phyloP scores from a whole-genome alignment of 768 basidiomycete genomes.

The Naganishia friedmannii region DNA sequence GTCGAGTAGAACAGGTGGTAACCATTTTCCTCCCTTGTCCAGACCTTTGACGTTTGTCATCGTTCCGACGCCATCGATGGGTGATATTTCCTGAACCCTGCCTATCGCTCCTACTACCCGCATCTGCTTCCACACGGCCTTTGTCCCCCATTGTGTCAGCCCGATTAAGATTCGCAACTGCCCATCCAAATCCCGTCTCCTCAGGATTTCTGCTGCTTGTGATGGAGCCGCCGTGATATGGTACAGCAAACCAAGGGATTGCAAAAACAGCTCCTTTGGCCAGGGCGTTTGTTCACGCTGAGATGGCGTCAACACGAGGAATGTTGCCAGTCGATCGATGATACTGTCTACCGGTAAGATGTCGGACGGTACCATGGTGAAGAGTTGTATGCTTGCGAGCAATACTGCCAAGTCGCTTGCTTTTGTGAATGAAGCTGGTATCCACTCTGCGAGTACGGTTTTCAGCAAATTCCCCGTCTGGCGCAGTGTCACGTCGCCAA shows the following conservation, averaged over 20 bases:
- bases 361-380: constrained; percentile 35
- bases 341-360: constrained; percentile 34
- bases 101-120: constrained; percentile 12
- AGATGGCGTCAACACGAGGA: constrained; percentile 39
- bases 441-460: constrained; percentile 21
- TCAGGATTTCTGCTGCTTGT: constrained; percentile 64
- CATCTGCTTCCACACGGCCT: constrained; percentile 16
- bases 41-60: constrained; percentile 22
- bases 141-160: constrained; percentile 18
- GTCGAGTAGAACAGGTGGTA: constrained; percentile 15
- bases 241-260: constrained; percentile 66
- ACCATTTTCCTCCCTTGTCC: constrained; percentile 18
- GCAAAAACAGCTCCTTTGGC: constrained; percentile 56
- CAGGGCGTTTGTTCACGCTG: constrained; percentile 49
- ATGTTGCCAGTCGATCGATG: constrained; percentile 39
- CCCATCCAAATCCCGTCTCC: constrained; percentile 60
- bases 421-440: constrained; percentile 41
- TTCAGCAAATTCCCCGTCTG: constrained; percentile 13
- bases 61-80: constrained; percentile 18
- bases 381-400: constrained; percentile 40
- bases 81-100: constrained; percentile 18
- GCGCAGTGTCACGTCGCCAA: not conserved
- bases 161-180: constrained; percentile 24
- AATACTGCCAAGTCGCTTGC: constrained; percentile 43
- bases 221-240: constrained; percentile 68